phyloP scores from a whole-genome alignment of 805 yeast species.

The Monosporozyma yasuniensis region DNA sequence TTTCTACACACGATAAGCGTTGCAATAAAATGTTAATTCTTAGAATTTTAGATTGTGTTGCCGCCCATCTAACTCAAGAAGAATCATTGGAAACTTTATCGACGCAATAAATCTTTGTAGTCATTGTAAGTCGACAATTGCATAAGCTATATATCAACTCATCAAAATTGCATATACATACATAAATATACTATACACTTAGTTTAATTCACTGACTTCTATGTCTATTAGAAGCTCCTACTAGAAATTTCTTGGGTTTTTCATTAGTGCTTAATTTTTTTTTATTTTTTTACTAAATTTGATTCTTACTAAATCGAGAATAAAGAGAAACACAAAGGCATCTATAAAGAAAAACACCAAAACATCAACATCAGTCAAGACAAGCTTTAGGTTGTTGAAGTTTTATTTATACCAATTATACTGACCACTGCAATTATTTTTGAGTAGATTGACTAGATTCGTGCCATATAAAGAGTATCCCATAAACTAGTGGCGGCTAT shows the following conservation, averaged over 20 bases:
- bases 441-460: background rate
- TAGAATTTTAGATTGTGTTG: slow-evolving; percentile 35
- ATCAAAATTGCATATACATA: background rate
- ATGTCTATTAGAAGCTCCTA: background rate
- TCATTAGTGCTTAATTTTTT: background rate
- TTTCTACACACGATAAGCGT: slow-evolving; percentile 30
- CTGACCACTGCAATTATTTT: background rate
- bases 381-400: background rate
- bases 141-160: background rate
- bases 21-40: slow-evolving; percentile 38
- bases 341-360: background rate
- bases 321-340: background rate
- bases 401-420: background rate
- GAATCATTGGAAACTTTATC: too few species aligned
- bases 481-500: slow-evolving; percentile 22
- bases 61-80: slow-evolving; percentile 21
- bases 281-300: background rate
- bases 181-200: background rate
- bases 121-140: too few species aligned
- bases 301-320: background rate
- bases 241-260: background rate
- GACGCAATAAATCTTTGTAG: too few species aligned
- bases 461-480: background rate
- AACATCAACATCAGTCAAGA: background rate
- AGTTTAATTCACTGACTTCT: background rate